Percentiles rank a stretch among this genome's conserved stretches.
phyloP scores from a whole-genome alignment of 2,329 filamentous ascomycete species.

The Nothophoma quercina region DNA sequence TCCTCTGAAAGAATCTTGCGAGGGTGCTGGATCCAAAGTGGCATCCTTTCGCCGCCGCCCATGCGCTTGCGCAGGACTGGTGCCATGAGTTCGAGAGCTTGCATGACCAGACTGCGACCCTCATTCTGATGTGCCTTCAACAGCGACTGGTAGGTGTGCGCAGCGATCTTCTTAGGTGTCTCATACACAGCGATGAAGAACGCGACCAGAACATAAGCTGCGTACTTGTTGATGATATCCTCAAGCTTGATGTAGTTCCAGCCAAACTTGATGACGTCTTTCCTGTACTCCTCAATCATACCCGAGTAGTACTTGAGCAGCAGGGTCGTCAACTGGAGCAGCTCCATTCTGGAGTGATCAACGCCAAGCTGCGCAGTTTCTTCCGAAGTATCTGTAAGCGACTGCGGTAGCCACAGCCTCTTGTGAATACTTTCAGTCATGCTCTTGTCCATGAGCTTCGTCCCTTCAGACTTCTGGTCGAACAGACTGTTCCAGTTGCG shows the following conservation, averaged over 20 bases:
- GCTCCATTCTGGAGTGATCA: conserved; percentile 94
- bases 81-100: conserved; percentile 93
- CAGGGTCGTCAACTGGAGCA: conserved; percentile 92
- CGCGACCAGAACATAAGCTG: conserved; percentile 93
- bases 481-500: conserved; percentile 71
- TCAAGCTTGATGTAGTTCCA: conserved; percentile 98
- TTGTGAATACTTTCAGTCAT: conserved; percentile 91
- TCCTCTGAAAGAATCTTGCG: conserved; percentile 92
- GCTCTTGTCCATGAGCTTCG: conserved; percentile 80
- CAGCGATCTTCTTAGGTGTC: conserved; percentile 93
- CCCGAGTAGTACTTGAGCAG: conserved; percentile 93
- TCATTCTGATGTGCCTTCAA: conserved; percentile 95
- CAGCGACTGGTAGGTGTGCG: conserved; percentile 91
- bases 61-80: conserved; percentile 90
- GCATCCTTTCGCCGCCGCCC: conserved; percentile 73
- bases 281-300: conserved; percentile 87
- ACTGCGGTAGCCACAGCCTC: conserved; percentile 91
- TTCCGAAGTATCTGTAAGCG: conserved; percentile 78
- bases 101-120: conserved; percentile 87
- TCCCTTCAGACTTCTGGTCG: conserved; percentile 62
- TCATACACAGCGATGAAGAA: conserved; percentile 99
- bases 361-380: conserved; percentile 85
- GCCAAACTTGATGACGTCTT: conserved; percentile 98
- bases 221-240: conserved; percentile 98
- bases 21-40: conserved; percentile 88